These are phyloP conservation scores for Dactylella cylindrospora DNA, from an alignment of 2,329 filamentous ascomycete species.

Conservation along the genomic window DNA sequence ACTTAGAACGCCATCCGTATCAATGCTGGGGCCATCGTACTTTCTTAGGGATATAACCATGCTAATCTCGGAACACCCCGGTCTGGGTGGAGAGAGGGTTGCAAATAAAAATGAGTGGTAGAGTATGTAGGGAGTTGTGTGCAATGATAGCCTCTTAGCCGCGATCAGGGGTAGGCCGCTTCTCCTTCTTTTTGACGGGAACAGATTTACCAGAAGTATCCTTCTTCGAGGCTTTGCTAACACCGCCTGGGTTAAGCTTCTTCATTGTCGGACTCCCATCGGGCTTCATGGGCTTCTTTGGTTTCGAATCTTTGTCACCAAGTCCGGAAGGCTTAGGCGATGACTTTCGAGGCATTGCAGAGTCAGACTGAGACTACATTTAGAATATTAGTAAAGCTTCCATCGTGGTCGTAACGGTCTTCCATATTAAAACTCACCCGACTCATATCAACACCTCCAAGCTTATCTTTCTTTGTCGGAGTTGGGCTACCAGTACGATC, in stretches of 20 bases:
- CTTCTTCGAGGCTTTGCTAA: constrained; percentile 27
- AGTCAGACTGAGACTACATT: constrained; percentile 33
- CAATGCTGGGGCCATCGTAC: too few species aligned
- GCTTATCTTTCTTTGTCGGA: constrained; percentile 32
- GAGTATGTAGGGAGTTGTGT: constrained; percentile 6
- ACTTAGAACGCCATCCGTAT: too few species aligned
- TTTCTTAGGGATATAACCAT: too few species aligned
- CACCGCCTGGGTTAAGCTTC: constrained; percentile 11
- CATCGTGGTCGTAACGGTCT: neutral
- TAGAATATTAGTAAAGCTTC: neutral
- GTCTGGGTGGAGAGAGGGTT: too few species aligned
- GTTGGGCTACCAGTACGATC: constrained; percentile 35
- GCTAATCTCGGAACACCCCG: too few species aligned
- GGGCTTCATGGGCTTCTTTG: constrained; percentile 30
- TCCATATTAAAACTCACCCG: constrained; percentile 10
- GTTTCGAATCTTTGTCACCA: constrained; percentile 29
- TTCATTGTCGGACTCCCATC: constrained; percentile 36
- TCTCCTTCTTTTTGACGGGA: constrained; percentile 40
- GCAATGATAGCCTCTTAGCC: too few species aligned
- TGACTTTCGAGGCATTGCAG: constrained; percentile 11
- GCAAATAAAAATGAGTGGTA: neutral
- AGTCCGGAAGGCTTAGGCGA: constrained; percentile 25
- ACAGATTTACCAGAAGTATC: constrained; percentile 25
- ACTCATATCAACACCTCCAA: constrained; percentile 19
- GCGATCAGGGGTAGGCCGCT: constrained; percentile 27